Evolutionary conservation across 2,329 filamentous ascomycete species (phyloP).

Genomic region (Talaromyces rugulosus): DNA sequence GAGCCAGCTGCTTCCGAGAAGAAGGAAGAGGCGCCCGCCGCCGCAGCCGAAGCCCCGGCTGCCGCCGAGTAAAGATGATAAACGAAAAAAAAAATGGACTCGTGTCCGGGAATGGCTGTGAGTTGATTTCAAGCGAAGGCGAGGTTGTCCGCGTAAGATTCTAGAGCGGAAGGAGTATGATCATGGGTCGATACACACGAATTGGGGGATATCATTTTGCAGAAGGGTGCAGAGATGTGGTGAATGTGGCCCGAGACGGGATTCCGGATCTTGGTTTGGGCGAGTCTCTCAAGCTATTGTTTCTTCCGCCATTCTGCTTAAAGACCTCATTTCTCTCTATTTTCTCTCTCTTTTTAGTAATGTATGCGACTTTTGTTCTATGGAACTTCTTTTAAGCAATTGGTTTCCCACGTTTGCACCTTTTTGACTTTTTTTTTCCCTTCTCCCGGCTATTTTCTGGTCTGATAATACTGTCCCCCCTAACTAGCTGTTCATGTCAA

Average conservation of each 20-base stretch:
- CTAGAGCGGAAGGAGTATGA: constrained; percentile 11
- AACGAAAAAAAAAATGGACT: constrained; percentile 26
- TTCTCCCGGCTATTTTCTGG: not conserved
- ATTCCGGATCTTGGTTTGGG: not conserved
- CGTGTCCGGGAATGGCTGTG: constrained; percentile 14
- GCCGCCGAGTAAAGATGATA: constrained; percentile 37
- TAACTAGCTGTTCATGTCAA: not conserved
- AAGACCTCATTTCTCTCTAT: constrained; percentile 11
- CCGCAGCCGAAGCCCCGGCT: constrained; percentile 38
- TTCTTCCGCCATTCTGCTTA: not conserved
- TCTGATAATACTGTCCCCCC: not conserved
- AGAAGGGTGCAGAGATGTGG: not conserved
- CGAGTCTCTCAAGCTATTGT: not conserved
- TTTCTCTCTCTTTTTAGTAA: constrained; percentile 6
- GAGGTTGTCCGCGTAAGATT: constrained; percentile 12
- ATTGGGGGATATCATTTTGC: not conserved
- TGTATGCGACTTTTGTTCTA: constrained; percentile 13
- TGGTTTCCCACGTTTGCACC: not conserved
- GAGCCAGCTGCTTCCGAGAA: constrained; percentile 42
- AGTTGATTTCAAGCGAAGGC: constrained; percentile 14
- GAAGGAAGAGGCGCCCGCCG: constrained; percentile 39
- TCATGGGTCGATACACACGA: not conserved
- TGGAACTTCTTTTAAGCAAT: constrained; percentile 4
- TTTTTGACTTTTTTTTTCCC: not conserved
- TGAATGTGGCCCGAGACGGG: not conserved